A percentile compares a stretch with the other conserved stretches of the same genome.
Conservation (phyloP, 2,329 filamentous ascomycete genomes). For the Aspergillus arachidicola region DNA sequence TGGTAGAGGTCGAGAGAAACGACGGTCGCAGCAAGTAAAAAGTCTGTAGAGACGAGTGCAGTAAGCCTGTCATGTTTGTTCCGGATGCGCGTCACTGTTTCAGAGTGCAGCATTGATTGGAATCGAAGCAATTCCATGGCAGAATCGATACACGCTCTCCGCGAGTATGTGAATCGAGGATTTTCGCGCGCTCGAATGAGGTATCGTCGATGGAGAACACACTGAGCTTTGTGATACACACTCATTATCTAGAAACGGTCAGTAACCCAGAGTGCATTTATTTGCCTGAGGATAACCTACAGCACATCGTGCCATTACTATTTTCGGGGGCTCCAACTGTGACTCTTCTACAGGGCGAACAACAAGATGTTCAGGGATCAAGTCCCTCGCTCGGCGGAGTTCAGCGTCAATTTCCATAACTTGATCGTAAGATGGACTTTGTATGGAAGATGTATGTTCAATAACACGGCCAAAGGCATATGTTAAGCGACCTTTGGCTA, state of each 20-base stretch:
- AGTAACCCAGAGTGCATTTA: conserved; percentile 8
- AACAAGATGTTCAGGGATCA: conserved; percentile 78
- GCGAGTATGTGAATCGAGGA: conserved; percentile 78
- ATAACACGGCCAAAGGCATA: conserved; percentile 49
- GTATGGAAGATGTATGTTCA: conserved; percentile 45
- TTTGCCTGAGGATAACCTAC: conserved; percentile 29
- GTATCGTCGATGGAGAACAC: conserved; percentile 86
- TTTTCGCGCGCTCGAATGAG: conserved; percentile 77
- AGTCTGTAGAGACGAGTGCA: conserved; percentile 80
- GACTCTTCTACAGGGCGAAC: conserved; percentile 74
- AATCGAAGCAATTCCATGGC: conserved; percentile 80
- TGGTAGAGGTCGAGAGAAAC: conserved; percentile 81
- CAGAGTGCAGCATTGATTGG: conserved; percentile 72
- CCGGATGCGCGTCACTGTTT: conserved; percentile 72
- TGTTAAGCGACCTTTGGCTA: conserved; percentile 47
- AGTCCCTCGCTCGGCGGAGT: conserved; percentile 60
- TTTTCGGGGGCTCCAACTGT: conserved; percentile 66
- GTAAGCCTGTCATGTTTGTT: conserved; percentile 78
- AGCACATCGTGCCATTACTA: conserved; percentile 80
- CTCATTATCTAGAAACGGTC: conserved; percentile 62
- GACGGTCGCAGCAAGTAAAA: conserved; percentile 82
- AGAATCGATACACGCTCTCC: conserved; percentile 81
- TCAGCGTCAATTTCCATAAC: conserved; percentile 63
- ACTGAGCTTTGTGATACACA: conserved; percentile 84
- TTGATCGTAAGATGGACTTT: conserved; percentile 59